Evolutionary conservation across 192 early-diverging fungal genomes (phyloP).

Genomic region (Coemansia sp.): DNA sequence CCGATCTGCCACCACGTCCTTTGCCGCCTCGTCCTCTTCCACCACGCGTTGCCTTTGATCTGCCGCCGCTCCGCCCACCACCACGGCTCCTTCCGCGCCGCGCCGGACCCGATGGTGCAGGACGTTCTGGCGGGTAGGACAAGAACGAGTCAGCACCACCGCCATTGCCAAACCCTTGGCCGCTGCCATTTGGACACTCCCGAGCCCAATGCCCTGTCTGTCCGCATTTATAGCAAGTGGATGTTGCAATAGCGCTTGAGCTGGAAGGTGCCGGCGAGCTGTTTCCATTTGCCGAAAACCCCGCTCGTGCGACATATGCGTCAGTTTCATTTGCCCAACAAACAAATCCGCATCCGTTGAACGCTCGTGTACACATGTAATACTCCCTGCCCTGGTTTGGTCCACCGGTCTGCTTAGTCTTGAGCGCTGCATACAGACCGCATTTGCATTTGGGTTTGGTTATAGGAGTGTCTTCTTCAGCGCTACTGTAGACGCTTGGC

Average conservation of each 20-base stretch:
- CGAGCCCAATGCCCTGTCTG: constrained; percentile 48
- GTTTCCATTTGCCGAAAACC: background rate
- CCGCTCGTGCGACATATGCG: constrained; percentile 15
- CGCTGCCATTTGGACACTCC: constrained; percentile 29
- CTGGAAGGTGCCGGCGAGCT: no score
- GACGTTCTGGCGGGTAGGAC: constrained; percentile 7
- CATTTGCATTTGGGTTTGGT: constrained; percentile 57
- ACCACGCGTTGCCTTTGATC: constrained; percentile 1
- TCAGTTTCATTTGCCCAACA: constrained; percentile 41
- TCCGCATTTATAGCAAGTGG: constrained; percentile 37
- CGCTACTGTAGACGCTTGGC: constrained; percentile 4
- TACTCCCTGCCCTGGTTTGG: constrained; percentile 58
- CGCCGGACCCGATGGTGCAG: constrained; percentile 14
- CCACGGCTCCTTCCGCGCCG: background rate
- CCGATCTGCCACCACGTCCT: constrained; percentile 6
- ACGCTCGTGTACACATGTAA: constrained; percentile 50
- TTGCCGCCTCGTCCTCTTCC: constrained; percentile 8
- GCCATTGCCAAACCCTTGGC: background rate
- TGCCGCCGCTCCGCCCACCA: background rate
- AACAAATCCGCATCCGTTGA: constrained; percentile 38
- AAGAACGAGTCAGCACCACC: background rate
- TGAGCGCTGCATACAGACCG: constrained; percentile 39
- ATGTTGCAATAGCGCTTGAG: constrained; percentile 4
- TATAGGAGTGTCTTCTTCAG: background rate
- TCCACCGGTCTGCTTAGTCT: constrained; percentile 11